Base-by-base conservation (phyloP, 1,139 yeast species). In the Nakaseomyces kungkrabaensis region DNA sequence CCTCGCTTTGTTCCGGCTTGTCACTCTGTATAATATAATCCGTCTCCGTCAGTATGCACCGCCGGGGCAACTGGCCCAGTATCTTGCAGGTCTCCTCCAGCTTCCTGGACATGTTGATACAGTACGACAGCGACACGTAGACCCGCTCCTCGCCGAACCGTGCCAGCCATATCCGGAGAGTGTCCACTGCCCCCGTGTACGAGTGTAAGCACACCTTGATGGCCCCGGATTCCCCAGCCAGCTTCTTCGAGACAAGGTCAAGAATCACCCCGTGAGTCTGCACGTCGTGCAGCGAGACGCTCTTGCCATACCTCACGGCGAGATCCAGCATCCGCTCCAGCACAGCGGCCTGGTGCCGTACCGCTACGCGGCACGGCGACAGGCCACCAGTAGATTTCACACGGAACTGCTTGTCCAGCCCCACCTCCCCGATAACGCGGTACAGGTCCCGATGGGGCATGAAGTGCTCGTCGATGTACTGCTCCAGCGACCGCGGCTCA, bases 201-300 rank as follows among this genome's bases (percentile, higher is more conserved):
- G 96, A 87, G 62, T 90, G 97, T 32, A 90, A 71, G 36, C 88
- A 78, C 0, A 88, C 68, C 1, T 71, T 61, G 0, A 58, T 53
- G 2, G 40, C 31, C 13, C 48, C 34, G 32, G 44, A 43, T 4
- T 48, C 50, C 17, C 48, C 3, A 1, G 22, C 45, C 33, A 65
- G 48, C 47, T 57, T 68, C 31, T 61, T 45, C 43, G 46, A 57
- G 26, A 79, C 69, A 1, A 68, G 59, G 9, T 82, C 83, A 50
- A 69, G 78, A 26, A 85, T 61, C 8, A 70, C 61, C 1, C 86
- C 86, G 58, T 83, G 90, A 7, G 85, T 80, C 57, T 82, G 85
- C 2, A 92, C 98, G 56, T 90, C 85, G 62, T 92, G 98, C 0
- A 92, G 56, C 1, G 96, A 87, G 0, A 85, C 78, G 0, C 86